Evolutionary conservation across 2,329 filamentous ascomycete genomes (phyloP), one percentile per base, ranked within the genome.

Genomic region (Colletotrichum gigasporum): DNA sequence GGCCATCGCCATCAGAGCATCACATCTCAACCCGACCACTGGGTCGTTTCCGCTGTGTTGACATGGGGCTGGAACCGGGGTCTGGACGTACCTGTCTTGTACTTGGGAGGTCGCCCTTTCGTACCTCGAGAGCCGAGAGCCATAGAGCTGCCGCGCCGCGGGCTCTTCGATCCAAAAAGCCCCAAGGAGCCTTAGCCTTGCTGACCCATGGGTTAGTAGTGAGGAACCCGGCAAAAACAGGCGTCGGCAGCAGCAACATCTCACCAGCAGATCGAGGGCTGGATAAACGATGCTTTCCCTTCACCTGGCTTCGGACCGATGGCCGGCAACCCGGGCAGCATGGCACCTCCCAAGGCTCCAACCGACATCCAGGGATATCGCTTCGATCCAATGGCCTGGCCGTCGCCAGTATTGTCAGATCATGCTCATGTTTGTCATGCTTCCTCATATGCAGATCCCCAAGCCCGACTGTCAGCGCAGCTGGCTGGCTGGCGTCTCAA

Each of bases 1-100:
- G 22, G 44, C 44, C 35, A 51, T 63, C 42, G 37, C 28, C 48
- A 61, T 63, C 42, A 50, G 30, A 44, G 52, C 18, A 65, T 65
- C 62, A 65, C 51, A 63, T 65, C 50, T 55, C 62, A 62, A 63
- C 35, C 58, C 50, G 51, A 39, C 24, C 28, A 55, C 62, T 65
- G 62, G 62, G 28, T 51, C 59, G 35, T 63, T 65, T 65, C 37
- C 44, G 39, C 62, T 20, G 41, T 53, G 35, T 45, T 22, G 51
- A 55, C 59, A 63, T 50, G 62, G 61, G 57, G 9, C 44, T 44
- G 26, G n/a, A 30, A 8, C 20, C 14, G 28, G 57, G 57, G 30
- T 24, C 22, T 30, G 10, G 11, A 37, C 28, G 57, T 55, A 61
- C 50, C 28, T 12, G n/a, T n/a, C 18, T 30, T 22, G 57, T 61